These are phyloP conservation scores for Magnaporthales sp. DNA, from an alignment of 2,329 filamentous ascomycete genomes.

Conservation along the genomic window DNA sequence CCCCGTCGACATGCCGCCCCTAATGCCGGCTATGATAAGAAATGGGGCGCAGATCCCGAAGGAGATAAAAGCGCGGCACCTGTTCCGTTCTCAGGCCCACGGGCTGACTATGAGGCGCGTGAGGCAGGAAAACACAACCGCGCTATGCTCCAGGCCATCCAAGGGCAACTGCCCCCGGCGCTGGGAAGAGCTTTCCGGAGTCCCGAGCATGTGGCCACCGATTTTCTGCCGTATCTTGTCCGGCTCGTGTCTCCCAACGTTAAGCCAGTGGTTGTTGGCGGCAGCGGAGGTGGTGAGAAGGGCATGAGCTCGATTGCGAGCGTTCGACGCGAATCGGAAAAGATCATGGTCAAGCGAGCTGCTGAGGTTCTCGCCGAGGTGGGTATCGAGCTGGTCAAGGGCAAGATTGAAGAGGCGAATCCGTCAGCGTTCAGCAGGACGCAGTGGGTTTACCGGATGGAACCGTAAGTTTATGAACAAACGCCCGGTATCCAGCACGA, in stretches of 20 bases:
- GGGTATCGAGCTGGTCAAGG: slow-evolving; percentile 72
- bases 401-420: slow-evolving; percentile 55
- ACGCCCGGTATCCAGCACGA: neutral
- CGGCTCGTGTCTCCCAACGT: slow-evolving; percentile 82
- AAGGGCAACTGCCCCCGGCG: slow-evolving; percentile 61
- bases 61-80: slow-evolving; percentile 40
- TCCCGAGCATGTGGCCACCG: slow-evolving; percentile 65
- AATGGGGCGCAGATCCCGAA: slow-evolving; percentile 30
- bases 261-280: slow-evolving; percentile 78
- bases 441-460: slow-evolving; percentile 86
- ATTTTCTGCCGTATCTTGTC: slow-evolving; percentile 77
- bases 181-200: slow-evolving; percentile 73
- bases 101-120: slow-evolving; percentile 71
- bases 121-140: slow-evolving; percentile 76
- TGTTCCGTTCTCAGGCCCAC: slow-evolving; percentile 71
- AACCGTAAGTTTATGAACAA: slow-evolving; percentile 56
- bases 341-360: slow-evolving; percentile 68
- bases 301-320: slow-evolving; percentile 58
- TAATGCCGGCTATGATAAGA: slow-evolving; percentile 31
- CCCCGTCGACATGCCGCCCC: slow-evolving; percentile 40
- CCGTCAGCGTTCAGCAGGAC: slow-evolving; percentile 41
- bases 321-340: slow-evolving; percentile 81
- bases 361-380: slow-evolving; percentile 77
- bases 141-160: slow-evolving; percentile 63
- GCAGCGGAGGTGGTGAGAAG: slow-evolving; percentile 52